Evolutionary conservation across 176 grass and related monocot genomes (phyloP).

Genomic region (Carex pumila): DNA sequence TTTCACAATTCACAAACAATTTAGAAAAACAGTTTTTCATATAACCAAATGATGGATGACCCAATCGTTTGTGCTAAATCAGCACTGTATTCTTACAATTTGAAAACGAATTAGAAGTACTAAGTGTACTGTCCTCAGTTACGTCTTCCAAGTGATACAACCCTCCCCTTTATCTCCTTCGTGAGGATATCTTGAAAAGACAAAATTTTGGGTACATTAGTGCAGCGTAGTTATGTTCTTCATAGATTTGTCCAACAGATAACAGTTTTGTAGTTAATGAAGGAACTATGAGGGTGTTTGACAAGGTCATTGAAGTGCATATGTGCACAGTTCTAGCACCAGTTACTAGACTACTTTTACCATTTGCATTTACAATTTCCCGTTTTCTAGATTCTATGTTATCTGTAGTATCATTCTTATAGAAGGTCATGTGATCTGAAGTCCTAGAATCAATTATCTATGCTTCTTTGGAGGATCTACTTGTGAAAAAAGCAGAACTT

Average conservation of each 20-base stretch:
- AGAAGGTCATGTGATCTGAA: not conserved
- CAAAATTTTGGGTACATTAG: not conserved
- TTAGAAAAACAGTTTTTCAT: not conserved
- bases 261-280: not conserved
- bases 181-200: not conserved
- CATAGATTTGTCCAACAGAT: not conserved
- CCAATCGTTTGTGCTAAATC: not conserved
- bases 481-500: no score
- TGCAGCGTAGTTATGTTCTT: not conserved
- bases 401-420: not conserved
- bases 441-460: not conserved
- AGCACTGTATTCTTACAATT: not conserved
- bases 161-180: no score
- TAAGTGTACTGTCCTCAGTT: not conserved
- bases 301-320: not conserved
- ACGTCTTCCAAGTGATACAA: not conserved
- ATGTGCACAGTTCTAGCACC: not conserved
- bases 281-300: not conserved
- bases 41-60: not conserved
- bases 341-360: not conserved
- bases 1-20: not conserved
- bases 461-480: no score
- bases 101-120: not conserved
- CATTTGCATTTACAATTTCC: not conserved
- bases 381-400: not conserved